Conservation (phyloP, 1,284 basidiomycete genomes). For the Ustilago loliicola region DNA sequence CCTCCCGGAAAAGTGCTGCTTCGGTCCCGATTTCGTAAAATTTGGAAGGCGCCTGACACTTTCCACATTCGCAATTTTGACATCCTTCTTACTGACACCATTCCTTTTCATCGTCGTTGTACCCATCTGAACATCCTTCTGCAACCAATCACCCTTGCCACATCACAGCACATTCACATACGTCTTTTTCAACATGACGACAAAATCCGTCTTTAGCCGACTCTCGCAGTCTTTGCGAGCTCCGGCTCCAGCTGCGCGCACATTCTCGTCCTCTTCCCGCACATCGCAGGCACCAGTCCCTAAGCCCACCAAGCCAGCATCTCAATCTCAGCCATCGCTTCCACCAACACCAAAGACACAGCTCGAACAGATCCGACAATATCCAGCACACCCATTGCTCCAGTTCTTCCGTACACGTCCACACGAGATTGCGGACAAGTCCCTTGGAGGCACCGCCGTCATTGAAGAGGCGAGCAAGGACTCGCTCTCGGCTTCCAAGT, state of each 20-base stretch:
- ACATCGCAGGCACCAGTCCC: conserved; percentile 39
- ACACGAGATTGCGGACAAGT: conserved; percentile 36
- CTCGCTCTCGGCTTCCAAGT: conserved; percentile 18
- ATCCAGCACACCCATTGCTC: conserved; percentile 65
- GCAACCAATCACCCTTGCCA: background rate
- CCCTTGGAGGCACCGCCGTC: conserved; percentile 32
- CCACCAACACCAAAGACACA: conserved; percentile 31
- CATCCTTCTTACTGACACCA: conserved; percentile 7
- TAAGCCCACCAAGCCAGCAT: conserved; percentile 42
- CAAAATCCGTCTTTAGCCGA: conserved; percentile 21
- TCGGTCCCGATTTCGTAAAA: conserved; percentile 22
- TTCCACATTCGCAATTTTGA: background rate
- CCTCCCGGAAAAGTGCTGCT: background rate
- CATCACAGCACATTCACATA: background rate
- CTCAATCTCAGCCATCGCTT: conserved; percentile 36
- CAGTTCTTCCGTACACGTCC: conserved; percentile 61
- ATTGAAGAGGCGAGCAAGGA: conserved; percentile 39
- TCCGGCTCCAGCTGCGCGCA: conserved; percentile 20
- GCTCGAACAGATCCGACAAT: conserved; percentile 50
- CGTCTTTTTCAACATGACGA: conserved; percentile 12
- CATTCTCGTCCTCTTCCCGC: conserved; percentile 38
- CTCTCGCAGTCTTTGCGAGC: conserved; percentile 36
- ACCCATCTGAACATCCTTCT: conserved; percentile 10
- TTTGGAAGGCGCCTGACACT: conserved; percentile 16
- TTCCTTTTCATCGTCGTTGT: background rate